Evolutionary conservation across 306 rosid species (phyloP), one percentile per base, ranked within the genome.

Genomic region (Dalbergia cultrata): DNA sequence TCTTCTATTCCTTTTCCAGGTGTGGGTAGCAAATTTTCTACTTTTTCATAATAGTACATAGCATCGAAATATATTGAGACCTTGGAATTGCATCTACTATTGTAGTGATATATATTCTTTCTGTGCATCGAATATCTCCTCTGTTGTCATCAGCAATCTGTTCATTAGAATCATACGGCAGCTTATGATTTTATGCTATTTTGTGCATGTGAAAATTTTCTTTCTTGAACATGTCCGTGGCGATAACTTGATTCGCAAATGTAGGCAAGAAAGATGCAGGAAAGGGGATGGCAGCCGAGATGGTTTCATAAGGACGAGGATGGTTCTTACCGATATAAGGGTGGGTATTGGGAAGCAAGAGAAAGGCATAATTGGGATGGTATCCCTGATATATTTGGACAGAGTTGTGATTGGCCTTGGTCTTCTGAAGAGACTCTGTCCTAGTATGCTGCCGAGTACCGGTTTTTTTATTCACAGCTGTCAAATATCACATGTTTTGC

Each of bases 181-280:
- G 50, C 31, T 44, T 4, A 50, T 52, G 58, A 57, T 8, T 65
- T 26, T 59, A 21, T 31, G 45, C 76, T 64, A 41, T 22, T 77
- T 8, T 11, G 49, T 80, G 75, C 77, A 21, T 60, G 33, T 65
- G 5, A 33, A 21, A 31, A 3, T 72, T 47, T 37, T 19, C 14
- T 61, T 19, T 19, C 39, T 63, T 61, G 81, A 72, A 50, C 56
- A 44, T 56, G 54, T 21, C 69, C 53, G 70, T 58, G 76, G 75
- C 77, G 54, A 17, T 59, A 17, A 57, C 9, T 65, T 76, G 68
- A 31, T 75, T 76, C 8, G 13, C 69, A 79, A 79, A 74, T 69
- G 77, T 92, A 95, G 99, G 99, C 99, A 43, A 89, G 98, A 82
- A 95, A 85, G 89, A 87, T 93, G 93, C 99, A 95, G 81, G 99